Evolutionary conservation across 2,329 filamentous ascomycete genomes (phyloP).

Genomic region (Claviceps fusiformis): DNA sequence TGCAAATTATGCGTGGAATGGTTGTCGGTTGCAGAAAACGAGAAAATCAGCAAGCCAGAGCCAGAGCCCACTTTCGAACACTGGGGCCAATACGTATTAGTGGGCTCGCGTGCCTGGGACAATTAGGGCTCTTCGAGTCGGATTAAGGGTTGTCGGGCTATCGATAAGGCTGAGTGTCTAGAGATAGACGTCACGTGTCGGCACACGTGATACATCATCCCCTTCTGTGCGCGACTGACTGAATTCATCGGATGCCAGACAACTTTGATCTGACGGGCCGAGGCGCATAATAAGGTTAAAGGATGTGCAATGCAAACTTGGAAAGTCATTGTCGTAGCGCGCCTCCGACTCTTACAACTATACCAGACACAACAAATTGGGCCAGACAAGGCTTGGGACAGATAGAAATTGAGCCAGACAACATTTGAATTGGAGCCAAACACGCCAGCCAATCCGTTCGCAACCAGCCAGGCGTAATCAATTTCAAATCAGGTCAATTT

Average conservation of each 20-base stretch:
- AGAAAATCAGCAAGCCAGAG: neutral
- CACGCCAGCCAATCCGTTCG: neutral
- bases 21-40: slow-evolving; percentile 4
- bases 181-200: neutral
- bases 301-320: too few relatives aligned
- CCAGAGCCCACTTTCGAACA: neutral
- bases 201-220: neutral
- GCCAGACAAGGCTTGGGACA: too few relatives aligned
- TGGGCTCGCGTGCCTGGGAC: slow-evolving; percentile 5
- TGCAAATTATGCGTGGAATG: slow-evolving; percentile 5
- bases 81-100: neutral
- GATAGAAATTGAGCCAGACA: too few relatives aligned
- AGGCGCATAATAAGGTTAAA: too few relatives aligned
- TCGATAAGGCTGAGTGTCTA: neutral
- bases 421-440: too few relatives aligned
- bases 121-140: slow-evolving; percentile 22
- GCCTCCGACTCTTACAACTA: too few relatives aligned
- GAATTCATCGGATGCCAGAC: too few relatives aligned
- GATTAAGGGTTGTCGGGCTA: neutral
- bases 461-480: neutral
- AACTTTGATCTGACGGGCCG: too few relatives aligned
- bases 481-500: neutral
- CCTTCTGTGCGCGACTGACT: too few relatives aligned
- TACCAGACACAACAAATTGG: too few relatives aligned
- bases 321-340: too few relatives aligned